A percentile compares a stretch with the other conserved stretches of the same genome.
These are phyloP conservation scores for Neofusicoccum umdonicola DNA, from an alignment of 2,329 filamentous ascomycete genomes.

Conservation along the genomic window DNA sequence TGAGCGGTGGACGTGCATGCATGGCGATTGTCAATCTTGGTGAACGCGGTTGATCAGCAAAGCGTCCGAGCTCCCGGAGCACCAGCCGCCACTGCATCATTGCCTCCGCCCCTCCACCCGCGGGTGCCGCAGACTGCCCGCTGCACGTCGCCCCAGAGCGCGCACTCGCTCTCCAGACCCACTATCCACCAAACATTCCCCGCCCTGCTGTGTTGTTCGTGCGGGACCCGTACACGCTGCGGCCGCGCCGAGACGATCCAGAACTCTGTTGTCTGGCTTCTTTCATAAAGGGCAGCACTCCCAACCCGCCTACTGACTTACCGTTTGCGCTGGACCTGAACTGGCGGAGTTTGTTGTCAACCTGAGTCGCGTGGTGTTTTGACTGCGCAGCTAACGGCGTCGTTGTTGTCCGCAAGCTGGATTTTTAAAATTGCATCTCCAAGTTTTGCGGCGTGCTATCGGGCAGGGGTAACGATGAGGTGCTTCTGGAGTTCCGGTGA, in stretches of 20 bases:
- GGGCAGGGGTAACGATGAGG: background rate
- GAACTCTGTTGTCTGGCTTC: background rate
- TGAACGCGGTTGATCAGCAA: slow-evolving; percentile 7
- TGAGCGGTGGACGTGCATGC: slow-evolving; percentile 12
- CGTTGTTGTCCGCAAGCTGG: too few relatives aligned
- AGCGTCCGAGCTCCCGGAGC: slow-evolving; percentile 1
- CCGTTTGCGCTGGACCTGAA: background rate
- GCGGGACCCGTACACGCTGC: slow-evolving; percentile 7
- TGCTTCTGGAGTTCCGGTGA: background rate
- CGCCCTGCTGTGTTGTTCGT: slow-evolving; percentile 14
- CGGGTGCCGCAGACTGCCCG: background rate
- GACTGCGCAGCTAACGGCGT: background rate
- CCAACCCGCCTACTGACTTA: background rate
- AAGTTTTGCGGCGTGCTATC: background rate
- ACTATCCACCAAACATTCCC: background rate
- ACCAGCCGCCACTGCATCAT: slow-evolving; percentile 14
- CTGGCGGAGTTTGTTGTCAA: background rate
- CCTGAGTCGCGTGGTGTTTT: background rate
- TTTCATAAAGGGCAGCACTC: background rate
- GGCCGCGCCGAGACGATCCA: slow-evolving; percentile 14
- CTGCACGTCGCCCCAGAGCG: background rate
- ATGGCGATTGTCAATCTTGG: background rate
- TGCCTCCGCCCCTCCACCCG: slow-evolving; percentile 1
- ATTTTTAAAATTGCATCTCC: background rate
- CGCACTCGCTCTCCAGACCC: slow-evolving; percentile 12